These are phyloP conservation scores for Nitzschia sp. DNA, from an alignment of 108 stramenopile species.

Conservation along the genomic window DNA sequence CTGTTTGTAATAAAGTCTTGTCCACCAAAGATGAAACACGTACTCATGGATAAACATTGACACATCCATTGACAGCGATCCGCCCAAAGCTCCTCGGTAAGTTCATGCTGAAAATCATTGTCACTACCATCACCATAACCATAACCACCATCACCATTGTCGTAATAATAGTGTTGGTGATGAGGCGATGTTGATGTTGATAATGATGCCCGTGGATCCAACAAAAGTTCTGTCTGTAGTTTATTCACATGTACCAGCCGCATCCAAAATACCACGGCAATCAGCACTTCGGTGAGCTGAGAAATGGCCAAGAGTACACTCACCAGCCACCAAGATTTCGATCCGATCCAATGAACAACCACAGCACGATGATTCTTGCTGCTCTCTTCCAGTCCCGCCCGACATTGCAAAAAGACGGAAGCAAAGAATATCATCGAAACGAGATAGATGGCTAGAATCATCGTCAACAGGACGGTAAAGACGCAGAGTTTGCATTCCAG, in stretches of 20 bases:
- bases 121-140: background rate
- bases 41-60: constrained; percentile 57
- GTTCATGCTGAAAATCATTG: constrained; percentile 26
- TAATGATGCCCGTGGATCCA: too few relatives aligned
- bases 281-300: constrained; percentile 34
- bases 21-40: constrained; percentile 88
- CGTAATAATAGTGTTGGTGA: background rate
- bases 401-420: constrained; percentile 11
- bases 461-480: background rate
- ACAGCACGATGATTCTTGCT: background rate
- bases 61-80: constrained; percentile 65
- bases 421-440: constrained; percentile 21
- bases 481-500: constrained; percentile 34
- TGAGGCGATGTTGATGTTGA: too few relatives aligned
- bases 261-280: constrained; percentile 24
- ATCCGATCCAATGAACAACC: constrained; percentile 13
- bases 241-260: constrained; percentile 11
- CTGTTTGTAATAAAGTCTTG: constrained; percentile 40
- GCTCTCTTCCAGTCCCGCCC: background rate
- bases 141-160: background rate
- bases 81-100: constrained; percentile 64
- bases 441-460: constrained; percentile 8
- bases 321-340: constrained; percentile 34
- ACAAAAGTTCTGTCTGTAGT: background rate
- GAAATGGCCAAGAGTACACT: constrained; percentile 26